These are phyloP conservation scores for Stachybotrys elegans DNA, from an alignment of 2,329 filamentous ascomycete species.

Conservation along the genomic window DNA sequence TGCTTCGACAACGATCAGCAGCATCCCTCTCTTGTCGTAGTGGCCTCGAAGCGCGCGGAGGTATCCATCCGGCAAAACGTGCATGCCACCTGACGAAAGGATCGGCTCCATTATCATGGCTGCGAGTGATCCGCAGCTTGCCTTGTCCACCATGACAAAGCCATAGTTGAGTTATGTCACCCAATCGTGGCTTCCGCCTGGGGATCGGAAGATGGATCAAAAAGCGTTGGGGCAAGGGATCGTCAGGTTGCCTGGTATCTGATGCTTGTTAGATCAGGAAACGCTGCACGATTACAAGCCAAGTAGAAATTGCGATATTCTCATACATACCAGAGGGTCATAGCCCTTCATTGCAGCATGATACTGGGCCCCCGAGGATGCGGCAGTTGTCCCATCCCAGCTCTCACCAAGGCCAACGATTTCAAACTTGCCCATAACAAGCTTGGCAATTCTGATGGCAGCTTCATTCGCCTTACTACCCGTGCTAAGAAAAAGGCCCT, in stretches of 20 bases:
- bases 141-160: constrained; percentile 54
- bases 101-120: constrained; percentile 61
- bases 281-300: no score
- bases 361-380: constrained; percentile 47
- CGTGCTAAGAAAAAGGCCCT: constrained; percentile 54
- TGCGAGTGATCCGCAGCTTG: constrained; percentile 54
- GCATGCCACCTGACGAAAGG: constrained; percentile 51
- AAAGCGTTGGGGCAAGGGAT: constrained; percentile 58
- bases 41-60: constrained; percentile 44
- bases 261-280: no score
- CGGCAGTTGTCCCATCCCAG: constrained; percentile 57
- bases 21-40: constrained; percentile 49
- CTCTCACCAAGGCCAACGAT: constrained; percentile 54
- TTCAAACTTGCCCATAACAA: constrained; percentile 58
- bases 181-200: constrained; percentile 61
- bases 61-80: constrained; percentile 50
- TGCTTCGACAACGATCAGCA: constrained; percentile 56
- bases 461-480: constrained; percentile 53
- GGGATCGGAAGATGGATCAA: constrained; percentile 53
- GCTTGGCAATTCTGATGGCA: constrained; percentile 59
- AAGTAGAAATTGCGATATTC: no score
- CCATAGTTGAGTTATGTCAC: constrained; percentile 58
- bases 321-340: no score
- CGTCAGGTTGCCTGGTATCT: constrained; percentile 51
- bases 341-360: constrained; percentile 43